These are phyloP conservation scores for Mortierella claussenii DNA, from an alignment of 192 early-diverging fungal species.

Conservation along the genomic window DNA sequence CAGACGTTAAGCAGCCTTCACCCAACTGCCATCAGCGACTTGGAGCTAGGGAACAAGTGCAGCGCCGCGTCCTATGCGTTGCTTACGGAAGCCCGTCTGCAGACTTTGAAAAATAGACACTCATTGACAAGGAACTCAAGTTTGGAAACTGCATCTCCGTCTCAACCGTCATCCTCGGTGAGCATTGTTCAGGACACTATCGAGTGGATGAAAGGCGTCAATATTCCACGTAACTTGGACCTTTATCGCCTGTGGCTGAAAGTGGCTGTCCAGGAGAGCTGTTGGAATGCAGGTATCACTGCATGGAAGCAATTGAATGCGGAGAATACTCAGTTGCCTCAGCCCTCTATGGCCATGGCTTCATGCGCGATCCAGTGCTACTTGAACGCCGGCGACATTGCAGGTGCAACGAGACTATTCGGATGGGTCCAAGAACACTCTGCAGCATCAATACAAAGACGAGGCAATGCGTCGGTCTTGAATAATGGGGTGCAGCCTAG, in stretches of 20 bases:
- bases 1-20: conserved; percentile 6
- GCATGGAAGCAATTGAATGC: conserved; percentile 14
- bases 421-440: conserved; percentile 5
- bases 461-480: background rate
- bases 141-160: background rate
- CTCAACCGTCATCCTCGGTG: background rate
- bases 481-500: background rate
- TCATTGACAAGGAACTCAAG: background rate
- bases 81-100: conserved; percentile 11
- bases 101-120: background rate
- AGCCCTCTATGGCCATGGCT: background rate
- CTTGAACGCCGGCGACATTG: conserved; percentile 3
- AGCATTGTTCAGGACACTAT: conserved; percentile 13
- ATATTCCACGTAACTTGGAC: conserved; percentile 3
- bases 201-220: conserved; percentile 10
- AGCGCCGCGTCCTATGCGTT: background rate
- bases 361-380: conserved; percentile 14
- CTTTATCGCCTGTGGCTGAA: conserved; percentile 17
- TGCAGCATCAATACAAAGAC: background rate
- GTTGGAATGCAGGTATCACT: conserved; percentile 15
- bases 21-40: background rate
- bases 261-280: conserved; percentile 11
- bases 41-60: background rate
- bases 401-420: background rate
- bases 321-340: background rate